Evolutionary conservation across 1,284 basidiomycete genomes (phyloP).

Genomic region (Clitocybe nebularis): DNA sequence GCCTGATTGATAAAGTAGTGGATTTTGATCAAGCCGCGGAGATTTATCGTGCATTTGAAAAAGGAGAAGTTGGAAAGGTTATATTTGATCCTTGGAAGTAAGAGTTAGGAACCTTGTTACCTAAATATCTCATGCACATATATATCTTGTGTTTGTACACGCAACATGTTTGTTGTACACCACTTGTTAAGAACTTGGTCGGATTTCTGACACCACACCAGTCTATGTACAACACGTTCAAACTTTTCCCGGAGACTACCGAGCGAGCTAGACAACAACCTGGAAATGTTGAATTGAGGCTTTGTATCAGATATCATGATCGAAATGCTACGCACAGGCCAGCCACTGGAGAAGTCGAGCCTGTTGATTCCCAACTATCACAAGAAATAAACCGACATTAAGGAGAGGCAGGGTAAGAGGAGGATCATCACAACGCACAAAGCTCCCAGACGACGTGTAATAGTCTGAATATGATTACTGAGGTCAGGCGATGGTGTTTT

Average conservation of each 20-base stretch:
- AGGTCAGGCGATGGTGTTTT: not conserved
- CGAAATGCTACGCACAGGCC: constrained; percentile 13
- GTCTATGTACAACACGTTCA: not conserved
- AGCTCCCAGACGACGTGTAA: constrained; percentile 29
- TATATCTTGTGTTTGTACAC: not conserved
- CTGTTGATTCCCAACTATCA: constrained; percentile 18
- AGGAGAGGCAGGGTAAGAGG: not conserved
- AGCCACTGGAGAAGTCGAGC: constrained; percentile 18
- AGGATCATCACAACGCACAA: constrained; percentile 13
- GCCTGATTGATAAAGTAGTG: constrained; percentile 63
- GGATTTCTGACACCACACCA: too few relatives aligned
- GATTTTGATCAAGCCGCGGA: constrained; percentile 51
- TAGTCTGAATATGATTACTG: constrained; percentile 40
- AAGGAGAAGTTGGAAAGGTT: constrained; percentile 67
- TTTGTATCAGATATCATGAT: too few relatives aligned
- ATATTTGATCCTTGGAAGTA: constrained; percentile 67
- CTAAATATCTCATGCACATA: not conserved
- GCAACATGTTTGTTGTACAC: not conserved
- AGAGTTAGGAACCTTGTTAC: constrained; percentile 1
- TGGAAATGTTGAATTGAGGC: not conserved
- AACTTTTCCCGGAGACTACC: not conserved
- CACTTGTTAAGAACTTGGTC: not conserved
- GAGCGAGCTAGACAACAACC: constrained; percentile 10
- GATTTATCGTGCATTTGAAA: constrained; percentile 63
- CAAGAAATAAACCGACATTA: not conserved